phyloP scores from a whole-genome alignment of 345 rosid species.

The Eucalyptus curtisii region DNA sequence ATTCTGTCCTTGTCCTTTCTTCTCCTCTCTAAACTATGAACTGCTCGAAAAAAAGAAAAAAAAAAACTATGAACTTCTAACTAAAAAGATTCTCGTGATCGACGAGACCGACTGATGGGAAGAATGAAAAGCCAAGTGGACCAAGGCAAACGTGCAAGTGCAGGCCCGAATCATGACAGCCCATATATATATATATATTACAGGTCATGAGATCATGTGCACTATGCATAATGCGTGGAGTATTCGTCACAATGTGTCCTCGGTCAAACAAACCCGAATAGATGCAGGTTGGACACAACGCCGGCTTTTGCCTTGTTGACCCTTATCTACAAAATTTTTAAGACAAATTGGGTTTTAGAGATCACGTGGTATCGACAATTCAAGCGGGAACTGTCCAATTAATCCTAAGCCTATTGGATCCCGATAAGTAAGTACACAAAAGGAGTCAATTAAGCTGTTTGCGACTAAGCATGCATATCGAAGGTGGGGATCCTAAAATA shows the following conservation, averaged over 20 bases:
- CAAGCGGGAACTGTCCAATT: rapidly evolving
- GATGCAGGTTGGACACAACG: not conserved
- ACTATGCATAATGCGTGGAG: not conserved
- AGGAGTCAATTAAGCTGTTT: not conserved
- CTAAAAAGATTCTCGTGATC: not conserved
- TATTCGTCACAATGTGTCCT: not conserved
- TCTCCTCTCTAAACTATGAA: not conserved
- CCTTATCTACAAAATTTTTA: not conserved
- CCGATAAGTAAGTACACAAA: not conserved
- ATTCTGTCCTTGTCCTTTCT: not conserved
- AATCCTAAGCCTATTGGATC: not conserved
- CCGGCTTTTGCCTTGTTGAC: not conserved
- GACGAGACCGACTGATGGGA: not conserved
- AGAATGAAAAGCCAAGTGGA: not conserved
- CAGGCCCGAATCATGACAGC: not conserved
- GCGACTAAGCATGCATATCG: not conserved
- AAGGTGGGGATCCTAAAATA: not conserved
- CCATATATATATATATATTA: no score
- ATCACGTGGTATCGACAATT: not conserved
- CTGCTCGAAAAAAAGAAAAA: no score
- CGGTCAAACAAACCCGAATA: not conserved
- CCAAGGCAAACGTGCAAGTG: not conserved
- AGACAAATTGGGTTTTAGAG: not conserved
- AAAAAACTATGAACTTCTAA: not conserved
- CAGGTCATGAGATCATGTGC: not conserved